Evolutionary conservation across 768 basidiomycete species (phyloP).

Genomic region (Leccinellum albellum): DNA sequence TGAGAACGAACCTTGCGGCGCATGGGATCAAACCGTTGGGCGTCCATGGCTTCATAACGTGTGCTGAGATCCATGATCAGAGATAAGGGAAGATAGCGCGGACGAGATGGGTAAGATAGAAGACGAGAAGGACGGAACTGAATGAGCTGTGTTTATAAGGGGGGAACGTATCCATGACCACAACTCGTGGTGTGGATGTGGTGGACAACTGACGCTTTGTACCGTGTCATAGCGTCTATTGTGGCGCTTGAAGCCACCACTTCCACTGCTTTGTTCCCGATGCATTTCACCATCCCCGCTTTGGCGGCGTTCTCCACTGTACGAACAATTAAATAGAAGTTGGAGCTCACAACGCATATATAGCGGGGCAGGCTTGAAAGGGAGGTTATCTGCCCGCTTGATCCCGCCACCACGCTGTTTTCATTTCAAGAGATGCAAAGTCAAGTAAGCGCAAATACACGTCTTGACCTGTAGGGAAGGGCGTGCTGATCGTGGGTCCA

Average conservation of each 20-base stretch:
- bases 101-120: constrained; percentile 23
- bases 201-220: constrained; percentile 22
- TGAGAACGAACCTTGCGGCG: constrained; percentile 24
- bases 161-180: constrained; percentile 20
- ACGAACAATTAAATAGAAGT: constrained; percentile 3
- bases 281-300: constrained; percentile 13
- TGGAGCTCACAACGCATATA: constrained; percentile 13
- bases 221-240: constrained; percentile 17
- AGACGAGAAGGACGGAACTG: constrained; percentile 29
- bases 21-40: constrained; percentile 33
- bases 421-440: constrained; percentile 19
- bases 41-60: constrained; percentile 30
- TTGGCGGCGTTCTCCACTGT: constrained; percentile 13
- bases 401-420: constrained; percentile 23
- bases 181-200: constrained; percentile 24
- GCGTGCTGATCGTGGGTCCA: constrained; percentile 25
- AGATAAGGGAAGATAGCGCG: constrained; percentile 30
- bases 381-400: constrained; percentile 12
- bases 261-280: constrained; percentile 17
- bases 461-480: constrained; percentile 17
- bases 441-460: constrained; percentile 14
- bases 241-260: constrained; percentile 12
- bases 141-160: constrained; percentile 23
- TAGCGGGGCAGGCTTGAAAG: constrained; percentile 4
- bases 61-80: constrained; percentile 20